Percentiles rank a stretch among this genome's conserved stretches.
phyloP scores from a whole-genome alignment of 116 monocot genomes.

The Zostera marina region DNA sequence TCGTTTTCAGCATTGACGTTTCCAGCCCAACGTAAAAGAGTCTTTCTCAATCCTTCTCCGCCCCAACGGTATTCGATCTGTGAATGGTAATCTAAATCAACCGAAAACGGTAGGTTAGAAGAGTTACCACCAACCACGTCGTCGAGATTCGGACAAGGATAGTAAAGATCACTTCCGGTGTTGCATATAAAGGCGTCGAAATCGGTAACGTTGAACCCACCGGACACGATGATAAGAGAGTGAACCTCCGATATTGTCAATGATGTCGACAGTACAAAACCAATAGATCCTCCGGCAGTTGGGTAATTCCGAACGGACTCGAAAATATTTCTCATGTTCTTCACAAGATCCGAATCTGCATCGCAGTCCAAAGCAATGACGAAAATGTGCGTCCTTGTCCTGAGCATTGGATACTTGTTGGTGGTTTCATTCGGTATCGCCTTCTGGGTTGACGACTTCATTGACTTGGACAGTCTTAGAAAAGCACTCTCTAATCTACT shows the following conservation, averaged over 20 bases:
- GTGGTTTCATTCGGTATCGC: conserved; percentile 22
- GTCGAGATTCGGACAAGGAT: conserved; percentile 44
- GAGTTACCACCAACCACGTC: conserved; percentile 20
- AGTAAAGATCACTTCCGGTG: conserved; percentile 89
- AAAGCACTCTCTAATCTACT: conserved; percentile 30
- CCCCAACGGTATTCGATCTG: conserved; percentile 98
- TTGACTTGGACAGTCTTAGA: conserved; percentile 27
- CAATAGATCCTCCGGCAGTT: conserved; percentile 30
- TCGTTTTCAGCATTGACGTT: conserved; percentile 40
- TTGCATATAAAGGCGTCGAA: conserved; percentile 97
- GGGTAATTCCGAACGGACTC: conserved; percentile 26
- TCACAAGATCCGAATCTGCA: conserved; percentile 26
- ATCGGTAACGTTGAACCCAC: conserved; percentile 51
- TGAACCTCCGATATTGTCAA: conserved; percentile 71
- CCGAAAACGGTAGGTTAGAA: conserved; percentile 49
- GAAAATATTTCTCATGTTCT: conserved; percentile 31
- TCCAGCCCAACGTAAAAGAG: conserved; percentile 76
- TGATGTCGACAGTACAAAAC: conserved; percentile 68
- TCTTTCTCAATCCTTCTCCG: conserved; percentile 83
- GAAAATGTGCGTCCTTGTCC: conserved; percentile 67
- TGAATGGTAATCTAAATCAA: conserved; percentile 75
- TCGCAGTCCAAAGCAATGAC: conserved; percentile 79
- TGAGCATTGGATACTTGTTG: conserved; percentile 41
- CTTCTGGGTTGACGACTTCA: conserved; percentile 26
- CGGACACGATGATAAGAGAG: conserved; percentile 30